A percentile compares a stretch with the other conserved stretches of the same genome.
Conservation (phyloP, 2,329 filamentous ascomycete species). For the Aspergillus intermedius region DNA sequence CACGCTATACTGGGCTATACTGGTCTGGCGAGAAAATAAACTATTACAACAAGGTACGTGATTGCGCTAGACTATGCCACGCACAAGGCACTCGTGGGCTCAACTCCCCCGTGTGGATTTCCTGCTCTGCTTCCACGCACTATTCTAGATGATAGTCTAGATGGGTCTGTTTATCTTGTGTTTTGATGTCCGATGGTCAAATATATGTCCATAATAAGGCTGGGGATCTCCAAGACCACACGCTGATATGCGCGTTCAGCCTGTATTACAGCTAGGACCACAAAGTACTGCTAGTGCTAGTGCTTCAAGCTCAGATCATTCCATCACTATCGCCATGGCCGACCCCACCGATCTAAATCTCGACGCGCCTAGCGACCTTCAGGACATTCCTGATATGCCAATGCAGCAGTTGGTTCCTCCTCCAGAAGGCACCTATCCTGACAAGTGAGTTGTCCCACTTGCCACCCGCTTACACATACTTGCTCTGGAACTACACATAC, state of each 20-base stretch:
- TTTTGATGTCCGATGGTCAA: too few species aligned
- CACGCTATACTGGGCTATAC: too few species aligned
- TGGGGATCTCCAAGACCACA: neutral
- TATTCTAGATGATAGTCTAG: conserved; percentile 2
- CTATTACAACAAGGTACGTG: conserved; percentile 3
- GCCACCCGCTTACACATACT: neutral
- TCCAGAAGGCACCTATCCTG: conserved; percentile 39
- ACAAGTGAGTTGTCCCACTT: conserved; percentile 26
- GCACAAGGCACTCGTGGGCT: conserved; percentile 24
- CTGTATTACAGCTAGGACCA: conserved; percentile 1
- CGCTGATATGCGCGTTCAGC: neutral
- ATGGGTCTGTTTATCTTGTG: neutral
- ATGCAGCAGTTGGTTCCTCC: conserved; percentile 39
- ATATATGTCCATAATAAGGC: too few species aligned
- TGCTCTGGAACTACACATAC: neutral
- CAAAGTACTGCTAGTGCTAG: conserved; percentile 1
- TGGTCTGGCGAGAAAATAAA: too few species aligned
- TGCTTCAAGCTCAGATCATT: conserved; percentile 9
- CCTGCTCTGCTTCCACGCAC: conserved; percentile 36
- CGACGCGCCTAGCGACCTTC: conserved; percentile 40
- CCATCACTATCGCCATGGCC: conserved; percentile 28
- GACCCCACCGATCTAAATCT: conserved; percentile 38
- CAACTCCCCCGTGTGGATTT: conserved; percentile 10
- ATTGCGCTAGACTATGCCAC: conserved; percentile 26
- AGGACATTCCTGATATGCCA: conserved; percentile 39